phyloP scores from a whole-genome alignment of 768 basidiomycete species.

The Antrodiella citrinella region DNA sequence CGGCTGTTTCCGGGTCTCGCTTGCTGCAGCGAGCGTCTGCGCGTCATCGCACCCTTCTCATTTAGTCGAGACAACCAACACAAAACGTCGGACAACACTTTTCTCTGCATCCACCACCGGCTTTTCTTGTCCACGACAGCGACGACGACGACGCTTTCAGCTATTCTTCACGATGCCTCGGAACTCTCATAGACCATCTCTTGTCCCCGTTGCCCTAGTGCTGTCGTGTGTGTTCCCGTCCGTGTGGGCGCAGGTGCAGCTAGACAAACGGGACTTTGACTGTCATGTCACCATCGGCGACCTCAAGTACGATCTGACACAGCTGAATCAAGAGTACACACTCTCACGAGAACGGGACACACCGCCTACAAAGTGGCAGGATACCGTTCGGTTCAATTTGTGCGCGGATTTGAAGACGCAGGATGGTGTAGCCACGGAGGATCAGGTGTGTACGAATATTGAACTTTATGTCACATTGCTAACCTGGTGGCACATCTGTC shows the following conservation, averaged over 20 bases:
- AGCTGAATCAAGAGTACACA: conserved; percentile 42
- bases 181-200: no score
- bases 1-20: no score
- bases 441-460: conserved; percentile 50
- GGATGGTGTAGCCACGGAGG: conserved; percentile 40
- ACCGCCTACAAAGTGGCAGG: conserved; percentile 57
- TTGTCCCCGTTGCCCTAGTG: conserved; percentile 2
- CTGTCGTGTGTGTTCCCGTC: conserved; percentile 4
- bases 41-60: no score
- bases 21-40: no score
- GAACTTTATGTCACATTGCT: background rate
- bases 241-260: conserved; percentile 16
- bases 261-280: conserved; percentile 42
- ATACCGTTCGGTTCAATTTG: conserved; percentile 58
- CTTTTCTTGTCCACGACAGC: no score
- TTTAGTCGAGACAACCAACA: no score
- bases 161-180: no score
- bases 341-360: conserved; percentile 43
- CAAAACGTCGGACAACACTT: no score
- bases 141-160: no score
- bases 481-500: conserved; percentile 1
- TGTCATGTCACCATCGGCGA: conserved; percentile 39
- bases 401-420: conserved; percentile 49
- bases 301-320: conserved; percentile 52
- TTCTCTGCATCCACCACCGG: no score